Base-by-base conservation (phyloP, 2,329 filamentous ascomycete species). In the Talaromyces piceae region DNA sequence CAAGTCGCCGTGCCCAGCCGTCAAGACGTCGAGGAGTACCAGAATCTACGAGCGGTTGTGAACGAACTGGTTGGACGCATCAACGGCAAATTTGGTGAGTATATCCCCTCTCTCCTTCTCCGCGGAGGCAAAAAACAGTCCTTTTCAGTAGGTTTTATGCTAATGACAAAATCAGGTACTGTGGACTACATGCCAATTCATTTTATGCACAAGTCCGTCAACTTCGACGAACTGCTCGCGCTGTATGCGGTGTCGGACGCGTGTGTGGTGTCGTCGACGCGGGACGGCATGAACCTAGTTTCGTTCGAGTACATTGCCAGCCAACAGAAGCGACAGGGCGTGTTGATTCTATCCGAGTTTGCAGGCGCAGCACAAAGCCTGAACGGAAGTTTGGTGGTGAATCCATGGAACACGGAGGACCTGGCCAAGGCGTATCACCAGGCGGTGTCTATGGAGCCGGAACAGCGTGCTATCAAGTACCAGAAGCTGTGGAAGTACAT, bases 161-260 rank as follows among this genome's bases (percentile, higher is more conserved):
- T 28, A 23, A 37, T 16, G 23, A 20, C n/a, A 7, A 44, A 8
- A n/a, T n/a, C 51, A 80, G 77, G 91, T 67, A 96, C 91, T 27
- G 86, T 97, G 63, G 91, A 97, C 70, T 97, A 96, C 74, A 96
- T 95, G 86, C 93, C 93, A 1, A 97, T 98, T 61, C 93, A 97
- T 71, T 97, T 96, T 75, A 84, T 97, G 63, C 93, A 97, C 74
- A 94, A 96, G 73, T 95, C 88, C 4, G 90, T 97, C 64, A 83
- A 83, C 45, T 96, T 97, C 61, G 90, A 96, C 60, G 93, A 97
- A 72, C 82, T 98, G 30, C 91, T 94, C 46, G 91, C 91, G 0
- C 80, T 97, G 7, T 97, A 97, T 66, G 88, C 89, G 13, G 86
- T 94, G 20, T 93, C 89, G 3, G 93, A 96, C 65, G 88, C 89